phyloP scores from a whole-genome alignment of 768 basidiomycete species.

The Pulveroboletus sp. region DNA sequence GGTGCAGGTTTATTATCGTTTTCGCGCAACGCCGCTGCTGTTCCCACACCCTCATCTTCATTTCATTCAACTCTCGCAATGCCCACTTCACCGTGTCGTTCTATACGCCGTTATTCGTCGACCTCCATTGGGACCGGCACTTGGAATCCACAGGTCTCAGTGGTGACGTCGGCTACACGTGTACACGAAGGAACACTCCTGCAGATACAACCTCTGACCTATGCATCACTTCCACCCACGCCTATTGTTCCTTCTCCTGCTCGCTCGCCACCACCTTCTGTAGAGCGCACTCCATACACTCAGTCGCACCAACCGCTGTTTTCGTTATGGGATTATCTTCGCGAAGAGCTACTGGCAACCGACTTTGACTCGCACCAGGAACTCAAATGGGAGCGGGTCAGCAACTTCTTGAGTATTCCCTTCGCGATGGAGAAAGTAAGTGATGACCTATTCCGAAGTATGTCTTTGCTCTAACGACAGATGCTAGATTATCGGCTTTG shows the following conservation, averaged over 20 bases:
- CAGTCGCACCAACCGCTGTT: slow-evolving; percentile 46
- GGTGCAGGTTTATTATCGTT: not conserved
- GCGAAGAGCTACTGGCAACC: slow-evolving; percentile 85
- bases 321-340: slow-evolving; percentile 88
- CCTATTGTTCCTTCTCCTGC: slow-evolving; percentile 51
- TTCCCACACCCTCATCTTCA: slow-evolving; percentile 17
- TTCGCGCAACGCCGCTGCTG: not conserved
- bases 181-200: slow-evolving; percentile 7
- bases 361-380: slow-evolving; percentile 94
- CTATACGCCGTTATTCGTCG: slow-evolving; percentile 31
- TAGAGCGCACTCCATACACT: slow-evolving; percentile 9
- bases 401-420: slow-evolving; percentile 92
- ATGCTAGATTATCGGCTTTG: slow-evolving; percentile 81
- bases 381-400: slow-evolving; percentile 92
- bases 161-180: slow-evolving; percentile 8
- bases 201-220: slow-evolving; percentile 42
- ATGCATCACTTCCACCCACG: slow-evolving; percentile 71
- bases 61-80: slow-evolving; percentile 5
- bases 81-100: slow-evolving; percentile 32
- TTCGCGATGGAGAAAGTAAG: slow-evolving; percentile 90
- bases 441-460: not conserved
- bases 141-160: slow-evolving; percentile 19
- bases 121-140: slow-evolving; percentile 21
- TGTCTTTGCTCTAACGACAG: slow-evolving; percentile 2
- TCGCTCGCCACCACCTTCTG: slow-evolving; percentile 21